Evolutionary conservation across 495 filamentous ascomycete species (phyloP), one percentile per base, ranked within the genome.

Genomic region (Rostrohypoxylon terebratum): DNA sequence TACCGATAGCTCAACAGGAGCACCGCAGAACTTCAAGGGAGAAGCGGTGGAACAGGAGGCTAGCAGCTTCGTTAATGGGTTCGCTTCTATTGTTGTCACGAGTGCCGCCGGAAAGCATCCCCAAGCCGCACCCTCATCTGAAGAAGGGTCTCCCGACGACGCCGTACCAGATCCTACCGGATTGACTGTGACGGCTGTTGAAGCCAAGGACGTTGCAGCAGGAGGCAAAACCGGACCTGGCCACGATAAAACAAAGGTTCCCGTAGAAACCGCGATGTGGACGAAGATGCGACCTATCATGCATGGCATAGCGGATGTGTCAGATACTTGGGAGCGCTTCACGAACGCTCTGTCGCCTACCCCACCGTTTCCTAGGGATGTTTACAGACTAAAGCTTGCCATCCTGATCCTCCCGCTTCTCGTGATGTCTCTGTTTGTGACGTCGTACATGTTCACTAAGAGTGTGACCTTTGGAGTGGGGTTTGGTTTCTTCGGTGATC

Each of bases 31-130:
- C 61, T 89, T 94, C 77, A 91, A 94, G 73, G 94, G 94, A 16
- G 94, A 96, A 77, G 92, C 93, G 0, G 93, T 93, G 4, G 94
- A 97, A 76, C 87, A 91, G 66, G 94, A 97, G 77, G 94, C 94
- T 2, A 89, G 84, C 69, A 94, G 93, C 71, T 89, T 97, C 68
- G 88, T 96, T 36, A 90, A 90, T 68, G 88, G 90, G 31, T 89
- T 96, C 60, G 90, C 92, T 5, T 86, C 86, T 2, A 88, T 97
- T 8, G 92, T 91, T 0, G 81, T 96, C 40, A 89, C 89, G 54
- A 92, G 91, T 59, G 92, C 92, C 0, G 88, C 90, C 0, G 93
- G 92, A 0, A 94, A 94, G 71, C 85, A 90, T 66, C 87, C 88
- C 2, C 85, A 87, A 60, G 83, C 80, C 9, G 77, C 76, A 74